Percentiles rank a stretch among this genome's conserved stretches.
phyloP scores from a whole-genome alignment of 345 rosid species.

The Zanthoxylum bungeanum region DNA sequence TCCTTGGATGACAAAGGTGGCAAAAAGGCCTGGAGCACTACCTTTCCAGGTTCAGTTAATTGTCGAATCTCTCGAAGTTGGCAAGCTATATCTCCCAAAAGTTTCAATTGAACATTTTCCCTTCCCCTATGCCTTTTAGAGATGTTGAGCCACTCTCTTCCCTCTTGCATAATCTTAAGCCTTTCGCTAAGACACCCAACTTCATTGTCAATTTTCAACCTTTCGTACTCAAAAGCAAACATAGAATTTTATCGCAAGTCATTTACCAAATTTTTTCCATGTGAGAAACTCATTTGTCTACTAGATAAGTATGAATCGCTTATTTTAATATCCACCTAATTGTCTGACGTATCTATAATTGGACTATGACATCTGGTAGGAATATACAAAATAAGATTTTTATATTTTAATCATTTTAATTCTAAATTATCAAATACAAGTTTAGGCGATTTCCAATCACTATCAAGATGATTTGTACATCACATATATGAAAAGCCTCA shows the following conservation, averaged over 20 bases:
- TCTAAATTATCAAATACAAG: no score
- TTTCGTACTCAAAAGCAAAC: conserved; percentile 68
- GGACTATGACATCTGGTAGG: conserved; percentile 20
- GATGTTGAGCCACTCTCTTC: conserved; percentile 51
- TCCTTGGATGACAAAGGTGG: conserved; percentile 63
- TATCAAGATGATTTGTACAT: no score
- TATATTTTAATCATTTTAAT: no score
- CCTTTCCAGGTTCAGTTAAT: conserved; percentile 34
- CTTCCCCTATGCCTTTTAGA: conserved; percentile 32
- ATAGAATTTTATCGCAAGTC: conserved; percentile 56
- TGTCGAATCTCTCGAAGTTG: conserved; percentile 40
- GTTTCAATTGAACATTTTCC: conserved; percentile 37
- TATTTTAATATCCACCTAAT: conserved; percentile 31
- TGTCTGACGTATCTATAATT: conserved; percentile 10
- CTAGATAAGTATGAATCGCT: conserved; percentile 40
- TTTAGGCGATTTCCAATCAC: no score
- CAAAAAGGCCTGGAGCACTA: conserved; percentile 41
- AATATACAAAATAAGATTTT: conserved; percentile 21
- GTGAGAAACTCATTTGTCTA: conserved; percentile 23
- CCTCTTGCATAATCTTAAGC: conserved; percentile 50
- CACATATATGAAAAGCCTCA: no score
- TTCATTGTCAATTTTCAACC: conserved; percentile 61
- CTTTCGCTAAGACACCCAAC: conserved; percentile 64
- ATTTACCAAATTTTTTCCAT: conserved; percentile 25
- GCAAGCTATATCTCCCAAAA: conserved; percentile 37